Evolutionary conservation across 177 flowering plant species (phyloP), one percentile per base, ranked within the genome.

Genomic region (Vitis hybrid): DNA sequence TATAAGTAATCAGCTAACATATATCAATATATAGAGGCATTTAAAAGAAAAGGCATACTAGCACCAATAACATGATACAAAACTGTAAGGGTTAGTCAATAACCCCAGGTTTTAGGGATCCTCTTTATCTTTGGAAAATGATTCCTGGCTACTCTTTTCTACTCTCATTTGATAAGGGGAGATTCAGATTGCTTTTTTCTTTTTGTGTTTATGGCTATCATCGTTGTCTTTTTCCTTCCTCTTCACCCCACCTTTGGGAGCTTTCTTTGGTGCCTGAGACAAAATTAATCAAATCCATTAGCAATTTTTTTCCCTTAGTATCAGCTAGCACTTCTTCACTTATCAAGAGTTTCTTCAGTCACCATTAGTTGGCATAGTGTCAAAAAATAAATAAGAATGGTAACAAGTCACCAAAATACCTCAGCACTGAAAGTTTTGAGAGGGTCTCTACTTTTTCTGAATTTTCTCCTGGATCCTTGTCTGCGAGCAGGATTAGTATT

Each of bases 351-450:
- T 38, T 38, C 31, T 38, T 38, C 9, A 38, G 47, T 38, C 47
- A 38, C 47, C 47, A 38, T 38, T 38, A 38, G 62, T 12, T 64
- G 11, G 12, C 18, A 11, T 2, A 4, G 18, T 47, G 24, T 6
- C 15, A 55, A 14, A 55, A 13, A 12, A 13, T 55, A 1, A n/a
- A 13, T 56, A 7, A 15, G 3, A 28, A 59, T 2, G 4, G 18
- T 17, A 17, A 31, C 13, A 15, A 4, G 3, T 11, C 8, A 28
- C 14, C 24, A 11, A 17, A 17, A 33, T 77, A 94, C 98, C 92
- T 84, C 89, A 19, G 88, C 89, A 53, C 95, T 87, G 79, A 90
- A 87, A 7, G 91, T 73, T 74, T 87, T 91, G 55, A 93, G 89
- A 62, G 99, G 99, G 73, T 95, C 93, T 77, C 78, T 78, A 68